Conservation (phyloP, 106 monocot species). For the Posidonia australis region DNA sequence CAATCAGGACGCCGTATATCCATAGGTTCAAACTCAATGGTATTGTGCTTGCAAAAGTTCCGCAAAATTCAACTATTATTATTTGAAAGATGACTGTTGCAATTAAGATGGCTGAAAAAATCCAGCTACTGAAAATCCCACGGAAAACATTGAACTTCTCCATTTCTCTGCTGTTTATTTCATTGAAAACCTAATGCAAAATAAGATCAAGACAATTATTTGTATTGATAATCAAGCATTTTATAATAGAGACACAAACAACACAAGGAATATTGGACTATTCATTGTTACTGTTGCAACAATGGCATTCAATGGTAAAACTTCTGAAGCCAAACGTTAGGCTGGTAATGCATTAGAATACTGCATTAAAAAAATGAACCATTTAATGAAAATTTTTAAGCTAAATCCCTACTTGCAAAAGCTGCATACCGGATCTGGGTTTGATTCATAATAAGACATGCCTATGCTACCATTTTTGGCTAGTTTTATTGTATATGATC, state of each 20-base stretch:
- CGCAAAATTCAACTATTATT: constrained; percentile 69
- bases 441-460: too few relatives aligned
- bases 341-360: too few relatives aligned
- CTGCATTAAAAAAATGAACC: too few relatives aligned
- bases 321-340: too few relatives aligned
- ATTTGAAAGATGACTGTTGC: constrained; percentile 65
- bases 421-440: too few relatives aligned
- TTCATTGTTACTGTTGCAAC: too few relatives aligned
- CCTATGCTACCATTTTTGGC: too few relatives aligned
- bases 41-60: constrained; percentile 72
- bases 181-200: constrained; percentile 69
- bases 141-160: constrained; percentile 73
- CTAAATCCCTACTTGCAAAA: too few relatives aligned
- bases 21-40: constrained; percentile 66
- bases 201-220: background rate
- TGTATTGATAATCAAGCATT: background rate
- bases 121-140: constrained; percentile 71
- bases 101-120: constrained; percentile 44
- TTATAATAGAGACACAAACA: background rate
- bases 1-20: constrained; percentile 54
- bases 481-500: too few relatives aligned
- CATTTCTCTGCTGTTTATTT: constrained; percentile 88
- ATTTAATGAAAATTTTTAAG: too few relatives aligned
- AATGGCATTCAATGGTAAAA: too few relatives aligned
- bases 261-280: background rate